phyloP scores from a whole-genome alignment of 2,329 filamentous ascomycete genomes.

The Diaporthe humulicola region DNA sequence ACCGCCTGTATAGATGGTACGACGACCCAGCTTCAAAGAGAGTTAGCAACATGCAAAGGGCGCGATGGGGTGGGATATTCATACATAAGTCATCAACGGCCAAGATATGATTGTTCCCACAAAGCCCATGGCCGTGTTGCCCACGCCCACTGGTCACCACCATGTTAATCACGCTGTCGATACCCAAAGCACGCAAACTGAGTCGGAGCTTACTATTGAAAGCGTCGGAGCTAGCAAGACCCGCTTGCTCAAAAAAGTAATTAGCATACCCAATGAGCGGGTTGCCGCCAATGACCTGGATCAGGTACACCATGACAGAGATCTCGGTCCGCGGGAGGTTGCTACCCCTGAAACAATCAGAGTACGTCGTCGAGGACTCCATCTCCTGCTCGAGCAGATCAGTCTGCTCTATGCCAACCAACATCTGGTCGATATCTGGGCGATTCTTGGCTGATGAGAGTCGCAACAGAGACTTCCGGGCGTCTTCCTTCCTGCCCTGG shows the following conservation, averaged over 20 bases:
- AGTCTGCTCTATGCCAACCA: slow-evolving; percentile 68
- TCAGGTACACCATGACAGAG: slow-evolving; percentile 62
- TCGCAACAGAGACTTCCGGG: slow-evolving; percentile 50
- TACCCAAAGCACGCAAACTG: accelerated
- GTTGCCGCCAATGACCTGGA: slow-evolving; percentile 62
- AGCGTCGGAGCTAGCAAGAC: slow-evolving; percentile 58
- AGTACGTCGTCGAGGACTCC: slow-evolving; percentile 59
- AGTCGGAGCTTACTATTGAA: slow-evolving; percentile 48
- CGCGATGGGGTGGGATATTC: background rate
- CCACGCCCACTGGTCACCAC: slow-evolving; percentile 53
- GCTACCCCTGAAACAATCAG: slow-evolving; percentile 65
- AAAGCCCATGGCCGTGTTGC: slow-evolving; percentile 63
- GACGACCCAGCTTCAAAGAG: slow-evolving; percentile 56
- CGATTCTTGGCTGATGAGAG: slow-evolving; percentile 44
- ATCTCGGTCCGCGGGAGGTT: slow-evolving; percentile 68
- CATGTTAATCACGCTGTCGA: background rate
- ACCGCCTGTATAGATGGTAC: slow-evolving; percentile 58
- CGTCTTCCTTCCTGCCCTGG: slow-evolving; percentile 48
- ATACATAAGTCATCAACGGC: slow-evolving; percentile 57
- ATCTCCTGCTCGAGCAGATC: slow-evolving; percentile 61
- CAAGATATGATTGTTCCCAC: slow-evolving; percentile 65
- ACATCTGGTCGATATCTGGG: slow-evolving; percentile 60
- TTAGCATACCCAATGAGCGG: slow-evolving; percentile 64
- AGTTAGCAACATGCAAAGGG: no score
- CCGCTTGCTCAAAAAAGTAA: slow-evolving; percentile 61